These are phyloP conservation scores for Leptographium flavum DNA, from an alignment of 2,329 filamentous ascomycete species.

Conservation along the genomic window DNA sequence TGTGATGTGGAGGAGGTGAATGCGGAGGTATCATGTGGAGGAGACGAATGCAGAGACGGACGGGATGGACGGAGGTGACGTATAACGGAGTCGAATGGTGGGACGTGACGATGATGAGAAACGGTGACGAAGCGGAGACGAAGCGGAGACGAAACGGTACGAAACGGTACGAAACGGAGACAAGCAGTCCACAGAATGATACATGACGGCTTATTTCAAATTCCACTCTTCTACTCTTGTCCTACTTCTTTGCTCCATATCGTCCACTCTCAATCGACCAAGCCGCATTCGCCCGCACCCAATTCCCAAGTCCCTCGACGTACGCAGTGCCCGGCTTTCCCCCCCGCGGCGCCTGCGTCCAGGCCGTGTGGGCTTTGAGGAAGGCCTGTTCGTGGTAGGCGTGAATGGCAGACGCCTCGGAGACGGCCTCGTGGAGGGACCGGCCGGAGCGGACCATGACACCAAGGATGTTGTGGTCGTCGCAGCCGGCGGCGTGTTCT, in stretches of 20 bases:
- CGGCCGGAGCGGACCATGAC: constrained; percentile 12
- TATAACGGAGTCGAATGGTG: no score
- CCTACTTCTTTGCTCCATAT: constrained; percentile 13
- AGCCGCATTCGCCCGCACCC: constrained; percentile 12
- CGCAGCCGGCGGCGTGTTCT: constrained; percentile 14
- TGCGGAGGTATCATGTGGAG: not conserved
- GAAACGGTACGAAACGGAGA: no score
- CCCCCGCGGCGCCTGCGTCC: constrained; percentile 4
- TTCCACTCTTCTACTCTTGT: not conserved
- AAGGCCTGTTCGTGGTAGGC: not conserved
- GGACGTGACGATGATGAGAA: no score
- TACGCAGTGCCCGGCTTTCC: no score
- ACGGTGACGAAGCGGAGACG: no score
- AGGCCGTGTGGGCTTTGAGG: constrained; percentile 10
- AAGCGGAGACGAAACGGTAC: no score
- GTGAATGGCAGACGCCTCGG: constrained; percentile 8
- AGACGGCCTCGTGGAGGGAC: constrained; percentile 9
- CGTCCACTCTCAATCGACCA: constrained; percentile 14
- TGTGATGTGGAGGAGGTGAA: not conserved
- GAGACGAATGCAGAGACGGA: no score
- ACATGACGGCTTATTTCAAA: not conserved
- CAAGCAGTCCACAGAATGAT: no score
- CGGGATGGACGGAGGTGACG: no score
- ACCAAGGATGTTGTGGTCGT: constrained; percentile 18
- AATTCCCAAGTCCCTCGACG: constrained; percentile 13